Conservation (phyloP, 2,329 filamentous ascomycete species). For the Monilinia aucupariae region DNA sequence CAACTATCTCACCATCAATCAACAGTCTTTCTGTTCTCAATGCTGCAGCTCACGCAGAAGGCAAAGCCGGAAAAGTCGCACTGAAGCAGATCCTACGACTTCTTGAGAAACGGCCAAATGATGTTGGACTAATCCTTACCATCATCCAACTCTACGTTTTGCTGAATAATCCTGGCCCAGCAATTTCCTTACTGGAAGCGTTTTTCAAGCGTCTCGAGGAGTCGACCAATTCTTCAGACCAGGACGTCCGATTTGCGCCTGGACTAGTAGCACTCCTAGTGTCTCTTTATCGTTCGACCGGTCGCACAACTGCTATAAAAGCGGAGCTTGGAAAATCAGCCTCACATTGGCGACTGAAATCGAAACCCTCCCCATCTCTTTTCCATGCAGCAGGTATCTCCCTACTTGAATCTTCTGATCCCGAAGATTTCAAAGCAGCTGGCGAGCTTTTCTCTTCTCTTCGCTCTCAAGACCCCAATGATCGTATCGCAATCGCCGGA, state of each 20-base stretch:
- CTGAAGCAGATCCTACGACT: slow-evolving; percentile 65
- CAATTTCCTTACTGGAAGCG: slow-evolving; percentile 67
- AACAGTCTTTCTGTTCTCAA: slow-evolving; percentile 59
- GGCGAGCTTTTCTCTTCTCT: slow-evolving; percentile 74
- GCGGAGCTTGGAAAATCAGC: slow-evolving; percentile 73
- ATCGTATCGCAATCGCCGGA: slow-evolving; percentile 69
- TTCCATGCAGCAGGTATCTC: slow-evolving; percentile 77
- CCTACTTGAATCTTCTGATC: slow-evolving; percentile 68
- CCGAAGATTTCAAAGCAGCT: slow-evolving; percentile 63
- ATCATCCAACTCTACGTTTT: slow-evolving; percentile 76
- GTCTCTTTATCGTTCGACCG: slow-evolving; percentile 70
- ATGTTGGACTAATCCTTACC: slow-evolving; percentile 75
- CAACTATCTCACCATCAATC: slow-evolving; percentile 45
- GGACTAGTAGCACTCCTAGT: slow-evolving; percentile 77
- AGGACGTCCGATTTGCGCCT: slow-evolving; percentile 73
- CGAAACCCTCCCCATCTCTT: slow-evolving; percentile 56
- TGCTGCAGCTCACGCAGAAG: slow-evolving; percentile 67
- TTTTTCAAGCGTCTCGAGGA: slow-evolving; percentile 69
- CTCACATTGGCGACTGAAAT: slow-evolving; percentile 68
- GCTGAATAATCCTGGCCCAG: slow-evolving; percentile 64
- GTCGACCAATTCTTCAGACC: slow-evolving; percentile 49
- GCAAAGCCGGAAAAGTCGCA: slow-evolving; percentile 58
- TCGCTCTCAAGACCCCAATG: slow-evolving; percentile 57
- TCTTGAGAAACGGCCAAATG: slow-evolving; percentile 67
- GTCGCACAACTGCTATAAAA: slow-evolving; percentile 66